Conservation (phyloP, 768 basidiomycete genomes). For the Udeniomyces megalosporus region DNA sequence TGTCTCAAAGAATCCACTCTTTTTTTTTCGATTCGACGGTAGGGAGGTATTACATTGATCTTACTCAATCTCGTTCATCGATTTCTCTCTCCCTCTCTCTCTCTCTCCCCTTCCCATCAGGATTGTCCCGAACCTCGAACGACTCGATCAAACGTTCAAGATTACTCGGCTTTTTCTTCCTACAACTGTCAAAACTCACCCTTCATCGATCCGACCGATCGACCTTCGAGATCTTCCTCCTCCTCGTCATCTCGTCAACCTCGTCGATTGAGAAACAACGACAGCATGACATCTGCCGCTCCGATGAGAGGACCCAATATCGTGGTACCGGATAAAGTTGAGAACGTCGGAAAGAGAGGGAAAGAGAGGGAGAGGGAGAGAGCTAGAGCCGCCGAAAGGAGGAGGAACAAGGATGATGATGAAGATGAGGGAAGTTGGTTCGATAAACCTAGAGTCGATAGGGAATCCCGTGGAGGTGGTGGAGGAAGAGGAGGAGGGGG, state of each 20-base stretch:
- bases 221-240: not conserved
- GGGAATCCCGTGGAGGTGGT: not conserved
- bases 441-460: not conserved
- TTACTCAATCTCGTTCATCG: not conserved
- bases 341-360: constrained; percentile 12
- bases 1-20: too few species aligned
- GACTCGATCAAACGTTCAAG: constrained; percentile 3
- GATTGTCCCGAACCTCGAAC: constrained; percentile 12
- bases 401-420: constrained; percentile 15
- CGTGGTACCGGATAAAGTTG: constrained; percentile 6
- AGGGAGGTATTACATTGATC: too few species aligned
- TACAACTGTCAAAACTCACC: constrained; percentile 16
- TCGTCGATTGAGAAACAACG: not conserved
- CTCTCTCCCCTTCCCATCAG: not conserved
- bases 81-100: not conserved
- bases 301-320: not conserved
- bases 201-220: constrained; percentile 1
- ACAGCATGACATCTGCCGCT: not conserved
- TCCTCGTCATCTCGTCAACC: not conserved
- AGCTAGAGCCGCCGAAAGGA: constrained; percentile 4
- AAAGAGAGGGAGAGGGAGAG: constrained; percentile 7
- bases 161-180: constrained; percentile 14
- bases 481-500: not conserved
- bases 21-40: not conserved
- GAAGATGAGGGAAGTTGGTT: constrained; percentile 12